A percentile compares a stretch with the other conserved stretches of the same genome.
Conservation (phyloP, 305 asterid genomes). For the Fraxinus paxiana region DNA sequence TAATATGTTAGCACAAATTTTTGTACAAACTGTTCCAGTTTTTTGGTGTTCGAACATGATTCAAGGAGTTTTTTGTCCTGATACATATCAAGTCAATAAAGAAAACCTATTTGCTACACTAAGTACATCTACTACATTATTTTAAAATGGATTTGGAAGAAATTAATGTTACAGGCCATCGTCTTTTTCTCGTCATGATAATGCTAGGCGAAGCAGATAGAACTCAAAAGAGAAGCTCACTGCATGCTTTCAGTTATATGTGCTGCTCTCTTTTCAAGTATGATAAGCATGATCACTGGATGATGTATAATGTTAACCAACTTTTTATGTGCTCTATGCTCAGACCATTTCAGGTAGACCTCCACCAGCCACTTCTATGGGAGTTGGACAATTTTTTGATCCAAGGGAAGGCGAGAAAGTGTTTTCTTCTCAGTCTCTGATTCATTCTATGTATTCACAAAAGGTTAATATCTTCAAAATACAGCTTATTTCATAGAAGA, state of each 20-base stretch:
- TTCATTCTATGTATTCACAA: constrained; percentile 47
- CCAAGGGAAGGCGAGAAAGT: constrained; percentile 61
- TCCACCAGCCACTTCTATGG: constrained; percentile 98
- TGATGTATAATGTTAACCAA: constrained; percentile 22
- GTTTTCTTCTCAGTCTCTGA: constrained; percentile 53
- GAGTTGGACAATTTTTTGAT: constrained; percentile 92
- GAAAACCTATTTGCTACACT: not conserved
- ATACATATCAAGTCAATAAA: not conserved
- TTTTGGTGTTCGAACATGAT: not conserved
- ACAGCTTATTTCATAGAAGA: constrained; percentile 20
- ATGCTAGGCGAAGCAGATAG: not conserved
- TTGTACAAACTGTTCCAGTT: not conserved
- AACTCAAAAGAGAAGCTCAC: not conserved
- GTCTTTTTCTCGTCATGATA: not conserved
- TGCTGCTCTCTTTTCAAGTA: constrained; percentile 6
- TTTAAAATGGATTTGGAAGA: not conserved
- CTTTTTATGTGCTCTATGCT: constrained; percentile 32
- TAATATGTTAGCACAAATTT: not conserved
- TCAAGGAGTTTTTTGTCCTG: not conserved
- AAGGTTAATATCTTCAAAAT: constrained; percentile 45
- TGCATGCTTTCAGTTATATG: not conserved
- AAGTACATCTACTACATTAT: not conserved
- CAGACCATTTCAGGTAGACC: constrained; percentile 97
- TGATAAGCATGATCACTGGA: constrained; percentile 2
- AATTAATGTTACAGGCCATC: not conserved